Percentiles rank a stretch among this genome's conserved stretches.
These are phyloP conservation scores for Pseudopyricularia cyperi DNA, from an alignment of 2,329 filamentous ascomycete genomes.

Conservation along the genomic window DNA sequence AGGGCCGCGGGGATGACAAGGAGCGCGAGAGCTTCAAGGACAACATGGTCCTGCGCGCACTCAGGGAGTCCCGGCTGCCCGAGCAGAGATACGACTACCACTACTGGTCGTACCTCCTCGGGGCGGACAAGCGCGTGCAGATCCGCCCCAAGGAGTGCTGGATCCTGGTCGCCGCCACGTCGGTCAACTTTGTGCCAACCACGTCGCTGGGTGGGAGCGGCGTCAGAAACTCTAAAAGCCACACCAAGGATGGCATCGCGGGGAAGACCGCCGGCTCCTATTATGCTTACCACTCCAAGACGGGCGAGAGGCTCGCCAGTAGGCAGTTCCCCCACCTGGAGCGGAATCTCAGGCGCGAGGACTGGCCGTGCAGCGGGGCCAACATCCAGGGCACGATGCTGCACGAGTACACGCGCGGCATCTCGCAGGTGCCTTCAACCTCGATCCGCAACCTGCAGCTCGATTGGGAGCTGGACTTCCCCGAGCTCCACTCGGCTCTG, in stretches of 20 bases:
- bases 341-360: constrained; percentile 38
- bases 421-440: constrained; percentile 42
- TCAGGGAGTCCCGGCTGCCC: constrained; percentile 43
- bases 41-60: constrained; percentile 48
- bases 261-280: background rate
- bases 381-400: constrained; percentile 36
- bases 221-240: too few relatives aligned
- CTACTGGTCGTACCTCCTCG: constrained; percentile 44
- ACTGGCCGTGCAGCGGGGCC: constrained; percentile 27
- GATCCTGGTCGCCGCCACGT: constrained; percentile 42
- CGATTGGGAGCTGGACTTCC: constrained; percentile 46
- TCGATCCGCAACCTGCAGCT: constrained; percentile 38
- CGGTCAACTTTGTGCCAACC: constrained; percentile 33
- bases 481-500: constrained; percentile 38
- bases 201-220: constrained; percentile 20
- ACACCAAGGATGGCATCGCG: background rate
- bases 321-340: constrained; percentile 42
- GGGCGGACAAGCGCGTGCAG: constrained; percentile 37
- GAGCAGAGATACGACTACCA: constrained; percentile 49
- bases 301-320: constrained; percentile 27
- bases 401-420: constrained; percentile 43
- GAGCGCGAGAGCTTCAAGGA: constrained; percentile 45
- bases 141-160: constrained; percentile 45
- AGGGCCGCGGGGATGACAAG: constrained; percentile 24
- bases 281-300: constrained; percentile 24